Evolutionary conservation across 2,329 filamentous ascomycete species (phyloP).

Genomic region (Alternaria ethzedia): DNA sequence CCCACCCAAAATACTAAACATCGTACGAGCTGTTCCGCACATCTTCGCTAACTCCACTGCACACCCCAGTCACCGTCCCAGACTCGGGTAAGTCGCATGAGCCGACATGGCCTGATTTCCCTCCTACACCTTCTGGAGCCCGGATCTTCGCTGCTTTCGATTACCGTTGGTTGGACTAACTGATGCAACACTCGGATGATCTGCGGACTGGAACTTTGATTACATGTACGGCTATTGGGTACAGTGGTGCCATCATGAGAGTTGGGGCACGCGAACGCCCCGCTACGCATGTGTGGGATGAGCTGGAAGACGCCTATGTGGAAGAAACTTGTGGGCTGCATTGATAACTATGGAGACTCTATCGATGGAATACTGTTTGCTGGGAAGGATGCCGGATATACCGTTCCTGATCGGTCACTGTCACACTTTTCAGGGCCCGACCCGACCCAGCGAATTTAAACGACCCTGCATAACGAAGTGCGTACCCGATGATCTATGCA

Average conservation of each 20-base stretch:
- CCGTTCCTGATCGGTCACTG: neutral
- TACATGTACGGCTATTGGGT: slow-evolving; percentile 5
- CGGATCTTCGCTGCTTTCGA: slow-evolving; percentile 2
- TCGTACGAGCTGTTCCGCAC: slow-evolving; percentile 5
- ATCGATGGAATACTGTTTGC: neutral
- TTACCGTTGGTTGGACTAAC: neutral
- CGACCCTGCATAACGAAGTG: neutral
- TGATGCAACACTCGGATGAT: slow-evolving; percentile 15
- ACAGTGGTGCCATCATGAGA: slow-evolving; percentile 10
- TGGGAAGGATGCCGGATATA: slow-evolving; percentile 5
- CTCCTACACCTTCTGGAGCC: neutral
- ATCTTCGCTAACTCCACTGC: neutral
- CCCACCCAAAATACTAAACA: neutral
- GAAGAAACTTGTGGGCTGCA: neutral
- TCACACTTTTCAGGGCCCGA: neutral
- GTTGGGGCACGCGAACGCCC: neutral
- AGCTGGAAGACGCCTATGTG: neutral
- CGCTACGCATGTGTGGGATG: neutral
- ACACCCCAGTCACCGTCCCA: neutral
- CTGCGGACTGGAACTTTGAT: neutral
- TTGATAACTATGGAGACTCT: slow-evolving; percentile 4
- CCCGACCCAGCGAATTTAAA: neutral
- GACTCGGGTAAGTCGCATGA: slow-evolving; percentile 9
- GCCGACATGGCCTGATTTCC: slow-evolving; percentile 16
- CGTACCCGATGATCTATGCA: neutral